Conservation (phyloP, 305 asterid genomes). For the Withania somnifera region DNA sequence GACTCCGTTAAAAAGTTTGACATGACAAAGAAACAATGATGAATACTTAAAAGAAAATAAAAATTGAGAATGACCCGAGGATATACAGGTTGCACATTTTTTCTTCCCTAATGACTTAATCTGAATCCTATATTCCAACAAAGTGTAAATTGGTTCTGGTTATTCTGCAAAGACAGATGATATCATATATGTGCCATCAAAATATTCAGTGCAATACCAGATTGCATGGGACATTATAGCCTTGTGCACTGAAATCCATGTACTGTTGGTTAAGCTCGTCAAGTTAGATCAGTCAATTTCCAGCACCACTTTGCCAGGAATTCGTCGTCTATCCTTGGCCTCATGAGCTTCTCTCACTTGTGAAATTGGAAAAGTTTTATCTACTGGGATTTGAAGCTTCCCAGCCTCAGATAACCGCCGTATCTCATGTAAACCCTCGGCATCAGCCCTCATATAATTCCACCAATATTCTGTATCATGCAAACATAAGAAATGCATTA, state of each 20-base stretch:
- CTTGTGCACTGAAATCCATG: not conserved
- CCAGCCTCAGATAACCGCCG: constrained; percentile 57
- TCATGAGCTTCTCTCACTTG: constrained; percentile 73
- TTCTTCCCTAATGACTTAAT: not conserved
- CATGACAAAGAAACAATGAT: not conserved
- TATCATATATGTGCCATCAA: not conserved
- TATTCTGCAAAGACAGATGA: not conserved
- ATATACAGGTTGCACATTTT: constrained; percentile 2
- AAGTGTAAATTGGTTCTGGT: not conserved
- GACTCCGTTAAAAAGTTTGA: not conserved
- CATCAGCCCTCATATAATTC: constrained; percentile 91
- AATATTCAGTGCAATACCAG: not conserved
- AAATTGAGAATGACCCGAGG: not conserved
- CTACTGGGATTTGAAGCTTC: constrained; percentile 68
- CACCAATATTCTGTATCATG: constrained; percentile 66
- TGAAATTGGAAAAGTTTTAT: constrained; percentile 55
- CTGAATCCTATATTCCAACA: not conserved
- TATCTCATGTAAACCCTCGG: constrained; percentile 75
- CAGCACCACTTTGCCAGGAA: constrained; percentile 80
- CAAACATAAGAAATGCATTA: not conserved
- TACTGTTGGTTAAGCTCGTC: not conserved
- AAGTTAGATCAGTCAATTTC: constrained; percentile 36
- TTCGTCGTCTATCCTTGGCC: constrained; percentile 57
- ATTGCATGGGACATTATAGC: not conserved
- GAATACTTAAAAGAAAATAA: not conserved